phyloP scores from a whole-genome alignment of 345 rosid genomes.

The Reutealis trisperma region DNA sequence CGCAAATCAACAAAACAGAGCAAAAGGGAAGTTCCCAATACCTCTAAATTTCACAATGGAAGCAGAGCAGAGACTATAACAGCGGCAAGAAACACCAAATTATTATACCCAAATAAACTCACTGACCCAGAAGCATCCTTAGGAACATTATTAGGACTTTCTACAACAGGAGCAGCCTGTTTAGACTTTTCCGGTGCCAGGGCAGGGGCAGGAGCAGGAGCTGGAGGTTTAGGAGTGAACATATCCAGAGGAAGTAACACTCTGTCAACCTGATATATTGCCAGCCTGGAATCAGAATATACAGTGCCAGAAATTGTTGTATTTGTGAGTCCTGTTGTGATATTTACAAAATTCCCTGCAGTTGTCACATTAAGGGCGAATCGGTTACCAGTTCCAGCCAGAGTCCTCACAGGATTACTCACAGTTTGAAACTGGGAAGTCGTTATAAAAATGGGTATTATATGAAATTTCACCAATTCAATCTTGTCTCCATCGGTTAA shows the following conservation, averaged over 20 bases:
- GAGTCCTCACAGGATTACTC: slow-evolving; percentile 41
- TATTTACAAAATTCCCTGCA: slow-evolving; percentile 7
- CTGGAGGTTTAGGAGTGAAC: slow-evolving; percentile 14
- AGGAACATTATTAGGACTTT: not conserved
- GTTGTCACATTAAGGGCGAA: slow-evolving; percentile 37
- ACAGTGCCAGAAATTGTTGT: slow-evolving; percentile 33
- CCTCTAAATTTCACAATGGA: not conserved
- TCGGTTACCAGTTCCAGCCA: slow-evolving; percentile 34
- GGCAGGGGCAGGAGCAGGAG: slow-evolving; percentile 5
- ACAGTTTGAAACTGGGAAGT: slow-evolving; percentile 40
- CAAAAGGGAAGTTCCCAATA: too few species aligned
- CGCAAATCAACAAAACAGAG: too few species aligned
- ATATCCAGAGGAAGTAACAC: slow-evolving; percentile 38
- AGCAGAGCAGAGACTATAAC: slow-evolving; percentile 1
- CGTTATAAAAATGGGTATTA: slow-evolving; percentile 32
- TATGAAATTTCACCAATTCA: slow-evolving; percentile 39
- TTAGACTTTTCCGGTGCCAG: slow-evolving; percentile 15
- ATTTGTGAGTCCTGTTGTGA: slow-evolving; percentile 34
- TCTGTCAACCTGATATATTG: slow-evolving; percentile 36
- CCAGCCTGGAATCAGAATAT: slow-evolving; percentile 27
- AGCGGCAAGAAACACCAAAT: not conserved
- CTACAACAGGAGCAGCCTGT: not conserved
- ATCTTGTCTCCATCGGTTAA: slow-evolving; percentile 31
- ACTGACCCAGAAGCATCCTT: not conserved
- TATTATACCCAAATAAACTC: not conserved